Conservation (phyloP, 768 basidiomycete species). For the Leccinum broughii region DNA sequence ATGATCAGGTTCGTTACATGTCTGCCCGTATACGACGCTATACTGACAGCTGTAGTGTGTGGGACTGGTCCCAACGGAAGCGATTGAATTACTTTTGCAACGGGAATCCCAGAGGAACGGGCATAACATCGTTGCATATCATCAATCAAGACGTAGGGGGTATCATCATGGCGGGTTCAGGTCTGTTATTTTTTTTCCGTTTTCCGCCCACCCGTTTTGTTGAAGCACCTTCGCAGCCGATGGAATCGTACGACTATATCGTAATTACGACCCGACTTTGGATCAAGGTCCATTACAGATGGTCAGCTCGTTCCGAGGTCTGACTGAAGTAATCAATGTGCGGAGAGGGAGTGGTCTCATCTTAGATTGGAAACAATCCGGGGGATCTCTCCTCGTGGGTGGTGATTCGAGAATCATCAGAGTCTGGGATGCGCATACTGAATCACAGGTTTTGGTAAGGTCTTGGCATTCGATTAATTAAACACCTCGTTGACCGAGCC, state of each 20-base stretch:
- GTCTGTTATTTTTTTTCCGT: too few species aligned
- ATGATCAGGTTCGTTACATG: conserved; percentile 66
- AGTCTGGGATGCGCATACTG: conserved; percentile 94
- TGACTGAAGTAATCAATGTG: conserved; percentile 73
- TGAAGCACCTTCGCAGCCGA: conserved; percentile 59
- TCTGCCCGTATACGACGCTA: not conserved
- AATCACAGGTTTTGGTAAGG: conserved; percentile 71
- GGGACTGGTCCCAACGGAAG: conserved; percentile 88
- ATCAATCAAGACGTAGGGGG: conserved; percentile 96
- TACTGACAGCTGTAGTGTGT: conserved; percentile 57
- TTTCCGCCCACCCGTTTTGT: not conserved
- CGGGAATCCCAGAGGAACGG: conserved; percentile 78
- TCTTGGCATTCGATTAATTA: not conserved
- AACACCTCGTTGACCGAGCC: not conserved
- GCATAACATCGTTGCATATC: conserved; percentile 85
- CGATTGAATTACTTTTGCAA: conserved; percentile 85
- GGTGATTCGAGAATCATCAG: conserved; percentile 89
- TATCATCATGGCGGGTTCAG: conserved; percentile 83
- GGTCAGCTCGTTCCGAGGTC: conserved; percentile 90
- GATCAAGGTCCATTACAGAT: conserved; percentile 80
- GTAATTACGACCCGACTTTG: conserved; percentile 81
- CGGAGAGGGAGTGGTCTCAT: conserved; percentile 83
- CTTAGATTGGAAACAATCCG: conserved; percentile 90
- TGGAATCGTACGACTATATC: conserved; percentile 86
- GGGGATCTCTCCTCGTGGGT: conserved; percentile 83